Evolutionary conservation across 345 rosid species (phyloP).

Genomic region (Eutrema yunnanense): DNA sequence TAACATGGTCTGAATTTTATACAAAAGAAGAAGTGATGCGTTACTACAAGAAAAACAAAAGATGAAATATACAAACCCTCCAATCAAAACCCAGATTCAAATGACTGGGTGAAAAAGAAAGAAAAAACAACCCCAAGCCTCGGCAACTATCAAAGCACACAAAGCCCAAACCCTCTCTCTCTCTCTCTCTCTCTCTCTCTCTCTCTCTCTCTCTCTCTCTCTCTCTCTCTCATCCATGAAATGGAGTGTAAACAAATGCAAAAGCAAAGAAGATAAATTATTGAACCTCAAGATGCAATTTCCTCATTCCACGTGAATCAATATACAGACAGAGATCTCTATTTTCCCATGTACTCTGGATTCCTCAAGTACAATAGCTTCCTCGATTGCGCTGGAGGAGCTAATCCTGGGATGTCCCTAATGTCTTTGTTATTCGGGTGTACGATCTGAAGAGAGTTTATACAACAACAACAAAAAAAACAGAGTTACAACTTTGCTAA

Average conservation of each 20-base stretch:
- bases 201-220: conserved; percentile 8
- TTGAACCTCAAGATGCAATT: conserved; percentile 21
- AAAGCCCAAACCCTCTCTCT: conserved; percentile 7
- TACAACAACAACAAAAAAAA: not conserved
- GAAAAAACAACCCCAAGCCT: conserved; percentile 13
- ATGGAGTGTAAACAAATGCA: conserved; percentile 7
- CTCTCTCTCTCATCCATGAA: conserved; percentile 7
- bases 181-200: conserved; percentile 3
- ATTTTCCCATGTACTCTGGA: conserved; percentile 21
- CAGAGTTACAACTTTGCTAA: not conserved
- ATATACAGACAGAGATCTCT: conserved; percentile 13
- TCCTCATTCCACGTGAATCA: conserved; percentile 13
- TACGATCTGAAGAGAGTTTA: conserved; percentile 56
- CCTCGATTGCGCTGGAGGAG: conserved; percentile 94
- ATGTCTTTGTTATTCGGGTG: conserved; percentile 84
- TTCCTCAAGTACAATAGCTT: conserved; percentile 59
- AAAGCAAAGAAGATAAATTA: not conserved
- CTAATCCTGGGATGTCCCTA: conserved; percentile 97
- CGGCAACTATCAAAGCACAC: conserved; percentile 22
- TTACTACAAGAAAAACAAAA: not conserved
- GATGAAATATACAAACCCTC: conserved; percentile 19
- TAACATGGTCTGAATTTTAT: conserved; percentile 25
- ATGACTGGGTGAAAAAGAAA: not conserved
- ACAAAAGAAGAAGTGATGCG: conserved; percentile 15
- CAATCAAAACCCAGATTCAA: conserved; percentile 24